Conservation (phyloP, 495 filamentous ascomycete species). For the Neurospora intermedia region DNA sequence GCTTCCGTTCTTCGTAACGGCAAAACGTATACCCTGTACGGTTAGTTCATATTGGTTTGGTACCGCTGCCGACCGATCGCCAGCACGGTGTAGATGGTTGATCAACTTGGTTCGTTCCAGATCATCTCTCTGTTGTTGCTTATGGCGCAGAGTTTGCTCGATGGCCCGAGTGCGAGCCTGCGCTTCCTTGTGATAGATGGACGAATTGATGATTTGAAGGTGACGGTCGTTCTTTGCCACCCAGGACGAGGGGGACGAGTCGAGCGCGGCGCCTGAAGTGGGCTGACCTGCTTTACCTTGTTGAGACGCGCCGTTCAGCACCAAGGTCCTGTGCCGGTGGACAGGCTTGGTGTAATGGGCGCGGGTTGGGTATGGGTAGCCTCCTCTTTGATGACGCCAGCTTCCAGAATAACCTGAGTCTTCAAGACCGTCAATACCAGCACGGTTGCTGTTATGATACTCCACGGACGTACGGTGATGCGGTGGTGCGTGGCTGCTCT, state of each 20-base stretch:
- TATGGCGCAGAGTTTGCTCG: slow-evolving; percentile 55
- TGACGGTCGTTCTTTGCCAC: slow-evolving; percentile 74
- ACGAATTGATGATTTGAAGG: slow-evolving; percentile 78
- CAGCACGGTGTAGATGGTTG: slow-evolving; percentile 31
- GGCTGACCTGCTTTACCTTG: slow-evolving; percentile 10
- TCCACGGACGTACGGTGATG: slow-evolving; percentile 16
- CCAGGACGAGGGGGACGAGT: slow-evolving; percentile 46
- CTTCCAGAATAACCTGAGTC: slow-evolving; percentile 13
- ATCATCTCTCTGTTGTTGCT: slow-evolving; percentile 46
- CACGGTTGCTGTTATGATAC: not conserved
- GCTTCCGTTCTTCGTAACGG: slow-evolving; percentile 66
- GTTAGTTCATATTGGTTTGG: slow-evolving; percentile 49
- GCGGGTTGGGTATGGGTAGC: slow-evolving; percentile 27
- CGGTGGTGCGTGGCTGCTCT: not conserved
- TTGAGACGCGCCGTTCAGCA: slow-evolving; percentile 47
- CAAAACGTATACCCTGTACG: slow-evolving; percentile 69
- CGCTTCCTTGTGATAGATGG: slow-evolving; percentile 67
- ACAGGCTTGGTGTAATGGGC: slow-evolving; percentile 35
- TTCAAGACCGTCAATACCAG: slow-evolving; percentile 12
- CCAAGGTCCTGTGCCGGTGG: slow-evolving; percentile 62
- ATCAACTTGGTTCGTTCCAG: slow-evolving; percentile 52
- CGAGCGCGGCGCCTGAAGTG: slow-evolving; percentile 22
- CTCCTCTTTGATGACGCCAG: slow-evolving; percentile 23
- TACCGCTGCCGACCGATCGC: not conserved
- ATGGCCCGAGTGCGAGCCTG: slow-evolving; percentile 64